Percentiles rank a stretch among this genome's conserved stretches.
These are phyloP conservation scores for Eucalyptus marginata DNA, from an alignment of 345 rosid species.

Conservation along the genomic window DNA sequence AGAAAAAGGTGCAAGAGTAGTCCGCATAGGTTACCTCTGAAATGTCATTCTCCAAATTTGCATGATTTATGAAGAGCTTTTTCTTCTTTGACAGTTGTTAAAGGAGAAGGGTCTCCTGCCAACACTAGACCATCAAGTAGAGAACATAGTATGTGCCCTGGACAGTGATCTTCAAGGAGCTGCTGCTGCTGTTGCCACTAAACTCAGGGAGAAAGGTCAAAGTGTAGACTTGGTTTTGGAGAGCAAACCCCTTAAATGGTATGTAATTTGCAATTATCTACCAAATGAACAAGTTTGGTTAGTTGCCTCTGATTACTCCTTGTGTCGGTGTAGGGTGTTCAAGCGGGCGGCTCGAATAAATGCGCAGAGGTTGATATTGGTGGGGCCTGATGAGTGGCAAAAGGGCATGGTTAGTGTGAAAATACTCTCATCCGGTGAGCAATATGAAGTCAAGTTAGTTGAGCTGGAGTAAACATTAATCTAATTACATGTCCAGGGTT, in stretches of 20 bases:
- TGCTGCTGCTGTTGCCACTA: slow-evolving; percentile 69
- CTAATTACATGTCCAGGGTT: background rate
- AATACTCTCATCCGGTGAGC: slow-evolving; percentile 64
- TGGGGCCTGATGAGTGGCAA: slow-evolving; percentile 74
- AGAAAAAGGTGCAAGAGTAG: background rate
- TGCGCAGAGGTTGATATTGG: slow-evolving; percentile 68
- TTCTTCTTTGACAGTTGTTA: slow-evolving; percentile 36
- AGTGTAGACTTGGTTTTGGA: slow-evolving; percentile 81
- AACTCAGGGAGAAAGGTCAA: slow-evolving; percentile 66
- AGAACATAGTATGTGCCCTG: slow-evolving; percentile 77
- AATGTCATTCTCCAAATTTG: background rate
- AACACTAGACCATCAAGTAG: slow-evolving; percentile 45
- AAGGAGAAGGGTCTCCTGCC: slow-evolving; percentile 83
- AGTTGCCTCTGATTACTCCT: background rate
- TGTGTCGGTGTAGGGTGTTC: slow-evolving; percentile 54
- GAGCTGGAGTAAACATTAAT: slow-evolving; percentile 33
- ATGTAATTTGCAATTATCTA: background rate
- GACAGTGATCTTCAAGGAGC: slow-evolving; percentile 71
- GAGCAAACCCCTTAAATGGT: slow-evolving; percentile 85
- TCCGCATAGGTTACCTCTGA: background rate
- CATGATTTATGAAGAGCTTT: background rate
- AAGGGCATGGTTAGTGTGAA: slow-evolving; percentile 77
- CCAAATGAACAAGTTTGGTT: background rate
- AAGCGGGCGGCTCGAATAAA: slow-evolving; percentile 73
- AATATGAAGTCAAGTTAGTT: slow-evolving; percentile 58